Evolutionary conservation across 257 asterid genomes (phyloP).

Genomic region (Jacaranda copaia): DNA sequence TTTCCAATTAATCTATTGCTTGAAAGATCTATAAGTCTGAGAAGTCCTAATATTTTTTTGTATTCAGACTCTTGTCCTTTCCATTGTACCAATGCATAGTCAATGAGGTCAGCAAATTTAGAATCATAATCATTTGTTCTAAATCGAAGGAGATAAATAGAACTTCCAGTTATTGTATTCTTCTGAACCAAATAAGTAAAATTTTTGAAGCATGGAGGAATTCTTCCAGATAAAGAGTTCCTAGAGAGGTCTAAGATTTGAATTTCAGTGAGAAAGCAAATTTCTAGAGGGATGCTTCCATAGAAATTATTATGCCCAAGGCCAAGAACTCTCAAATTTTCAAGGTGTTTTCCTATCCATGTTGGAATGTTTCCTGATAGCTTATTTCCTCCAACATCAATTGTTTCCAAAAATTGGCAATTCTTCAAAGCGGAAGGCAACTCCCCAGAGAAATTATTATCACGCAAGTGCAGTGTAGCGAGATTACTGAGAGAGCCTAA

Average conservation of each 20-base stretch:
- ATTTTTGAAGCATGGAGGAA: conserved; percentile 48
- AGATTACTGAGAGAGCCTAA: conserved; percentile 12
- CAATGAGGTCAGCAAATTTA: too few relatives aligned
- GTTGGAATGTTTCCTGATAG: conserved; percentile 38
- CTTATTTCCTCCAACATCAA: conserved; percentile 50
- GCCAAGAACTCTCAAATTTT: conserved; percentile 24
- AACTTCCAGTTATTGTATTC: not conserved
- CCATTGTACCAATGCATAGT: conserved; percentile 38
- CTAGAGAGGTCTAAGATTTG: conserved; percentile 52
- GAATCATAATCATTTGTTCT: too few relatives aligned
- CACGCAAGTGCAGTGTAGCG: conserved; percentile 27
- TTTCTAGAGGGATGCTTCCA: conserved; percentile 44
- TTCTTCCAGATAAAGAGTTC: conserved; percentile 41
- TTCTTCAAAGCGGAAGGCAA: conserved; percentile 43
- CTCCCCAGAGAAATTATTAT: conserved; percentile 43
- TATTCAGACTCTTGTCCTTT: conserved; percentile 29
- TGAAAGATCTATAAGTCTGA: conserved; percentile 48
- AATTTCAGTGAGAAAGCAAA: conserved; percentile 43
- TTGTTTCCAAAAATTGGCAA: conserved; percentile 21
- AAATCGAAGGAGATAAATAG: too few relatives aligned
- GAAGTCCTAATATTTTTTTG: conserved; percentile 18
- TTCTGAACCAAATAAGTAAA: conserved; percentile 19
- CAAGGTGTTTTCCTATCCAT: conserved; percentile 37
- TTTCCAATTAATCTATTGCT: conserved; percentile 38
- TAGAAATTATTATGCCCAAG: conserved; percentile 35